These are phyloP conservation scores for Graphilbum ipis-grandicollis DNA, from an alignment of 2,329 filamentous ascomycete species.

Conservation along the genomic window DNA sequence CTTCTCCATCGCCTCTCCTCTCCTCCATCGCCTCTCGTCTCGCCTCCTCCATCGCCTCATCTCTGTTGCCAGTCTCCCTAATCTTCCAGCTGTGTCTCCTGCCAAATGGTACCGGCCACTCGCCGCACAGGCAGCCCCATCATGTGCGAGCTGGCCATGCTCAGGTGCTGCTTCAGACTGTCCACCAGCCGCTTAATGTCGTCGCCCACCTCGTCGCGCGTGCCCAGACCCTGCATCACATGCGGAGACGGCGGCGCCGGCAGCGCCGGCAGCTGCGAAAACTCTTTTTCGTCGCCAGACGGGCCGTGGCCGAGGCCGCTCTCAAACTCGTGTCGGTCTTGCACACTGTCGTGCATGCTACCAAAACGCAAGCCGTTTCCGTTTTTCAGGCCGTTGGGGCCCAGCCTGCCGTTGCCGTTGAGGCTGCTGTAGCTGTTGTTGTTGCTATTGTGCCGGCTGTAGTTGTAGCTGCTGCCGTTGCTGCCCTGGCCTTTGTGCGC, in stretches of 20 bases:
- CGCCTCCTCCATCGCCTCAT: not conserved
- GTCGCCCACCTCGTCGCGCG: slow-evolving; percentile 15
- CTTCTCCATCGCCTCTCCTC: not conserved
- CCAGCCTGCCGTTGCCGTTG: not conserved
- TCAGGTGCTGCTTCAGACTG: slow-evolving; percentile 17
- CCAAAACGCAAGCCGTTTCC: too few relatives aligned
- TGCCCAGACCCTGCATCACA: slow-evolving; percentile 25
- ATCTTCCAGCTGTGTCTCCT: not conserved
- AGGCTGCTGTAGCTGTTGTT: not conserved
- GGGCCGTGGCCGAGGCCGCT: too few relatives aligned
- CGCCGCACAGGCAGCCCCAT: slow-evolving; percentile 13
- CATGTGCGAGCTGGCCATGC: slow-evolving; percentile 14
- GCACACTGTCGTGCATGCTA: not conserved
- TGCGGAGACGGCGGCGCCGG: slow-evolving; percentile 22
- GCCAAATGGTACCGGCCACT: slow-evolving; percentile 17
- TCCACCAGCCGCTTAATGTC: slow-evolving; percentile 16
- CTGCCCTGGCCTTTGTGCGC: not conserved
- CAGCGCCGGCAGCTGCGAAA: slow-evolving; percentile 5
- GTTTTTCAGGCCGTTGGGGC: too few relatives aligned
- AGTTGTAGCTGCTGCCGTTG: not conserved
- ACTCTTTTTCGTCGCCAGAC: not conserved
- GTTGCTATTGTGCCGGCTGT: not conserved
- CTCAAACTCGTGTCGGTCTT: not conserved
- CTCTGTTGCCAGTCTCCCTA: not conserved
- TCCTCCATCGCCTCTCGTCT: not conserved